These are phyloP conservation scores for Desmodesmus armatus DNA, from an alignment of 139 green algal genomes.

Conservation along the genomic window DNA sequence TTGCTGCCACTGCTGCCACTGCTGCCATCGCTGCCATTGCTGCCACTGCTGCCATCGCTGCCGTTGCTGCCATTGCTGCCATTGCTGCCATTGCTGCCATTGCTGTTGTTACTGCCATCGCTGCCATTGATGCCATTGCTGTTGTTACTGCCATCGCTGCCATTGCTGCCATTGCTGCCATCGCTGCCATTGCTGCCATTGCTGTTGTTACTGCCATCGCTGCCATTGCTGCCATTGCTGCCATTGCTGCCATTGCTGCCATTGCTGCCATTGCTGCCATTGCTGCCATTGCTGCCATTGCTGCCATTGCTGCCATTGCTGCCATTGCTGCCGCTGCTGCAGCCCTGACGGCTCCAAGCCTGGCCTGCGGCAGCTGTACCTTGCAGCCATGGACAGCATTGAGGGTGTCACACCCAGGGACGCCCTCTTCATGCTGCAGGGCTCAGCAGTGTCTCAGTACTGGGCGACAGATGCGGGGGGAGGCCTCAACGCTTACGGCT, in stretches of 20 bases:
- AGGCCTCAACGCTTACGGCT: neutral
- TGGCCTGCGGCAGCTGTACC: slow-evolving; percentile 42
- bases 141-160: no score
- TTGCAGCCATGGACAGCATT: slow-evolving; percentile 42
- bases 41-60: no score
- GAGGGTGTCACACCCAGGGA: slow-evolving; percentile 32
- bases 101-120: no score
- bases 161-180: no score
- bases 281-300: no score
- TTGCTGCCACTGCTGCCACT: no score
- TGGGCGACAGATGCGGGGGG: neutral
- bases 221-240: neutral
- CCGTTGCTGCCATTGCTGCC: no score
- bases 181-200: no score
- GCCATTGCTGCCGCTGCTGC: neutral
- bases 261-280: neutral
- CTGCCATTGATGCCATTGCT: no score
- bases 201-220: neutral
- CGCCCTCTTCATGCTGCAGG: slow-evolving; percentile 44
- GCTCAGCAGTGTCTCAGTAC: neutral
- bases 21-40: no score
- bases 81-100: no score
- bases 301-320: neutral
- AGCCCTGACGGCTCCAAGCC: slow-evolving; percentile 11
- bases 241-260: neutral